Base-by-base conservation (phyloP, 441 rosid genomes). In the Pelargonium myrrhifolium region DNA sequence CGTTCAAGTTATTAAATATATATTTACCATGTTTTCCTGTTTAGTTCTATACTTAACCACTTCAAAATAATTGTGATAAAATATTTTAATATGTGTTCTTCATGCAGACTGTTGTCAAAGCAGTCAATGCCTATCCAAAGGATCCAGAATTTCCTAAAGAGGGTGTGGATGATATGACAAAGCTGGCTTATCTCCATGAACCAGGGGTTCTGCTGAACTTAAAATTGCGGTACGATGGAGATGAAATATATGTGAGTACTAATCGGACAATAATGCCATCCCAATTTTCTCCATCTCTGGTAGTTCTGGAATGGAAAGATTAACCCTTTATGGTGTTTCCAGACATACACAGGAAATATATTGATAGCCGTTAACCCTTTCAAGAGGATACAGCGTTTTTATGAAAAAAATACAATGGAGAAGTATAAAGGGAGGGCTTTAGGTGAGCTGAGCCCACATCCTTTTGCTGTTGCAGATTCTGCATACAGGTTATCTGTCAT, bases 121-220 rank as follows among this genome's bases (percentile, higher is more conserved):
- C 71, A 26, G 79, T 85, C 65, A 74, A 77, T 72, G 82, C 82
- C 65, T 73, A 85, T 72, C 85, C 92, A n/a, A 89, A 88, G 74
- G 99, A 93, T 85, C 84, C 96, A 43, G 99, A 93, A 80, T 85
- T 86, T 77, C 99, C 99, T 71, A 71, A 77, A 42, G 74, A 75
- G 18, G 99, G 99, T 0, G 89, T 91, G 74, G 97, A 93, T 56
- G 99, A 93, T 83, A 91, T 93, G 99, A 91, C 93, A 68, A 93
- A 77, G 87, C 86, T 93, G 70, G 92, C 97, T 20, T 89, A 93
- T 87, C 78, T 93, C 74, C 97, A 91, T 70, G 99, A 91, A 75
- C 97, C 99, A 31, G 96, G 99, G 65, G 90, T 93, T 71, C 81
- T 93, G 69, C 81, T 79, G 45, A 93, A 93, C 82, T 84, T 93